Conservation (phyloP, 139 green algal species). For the Spirogloea muscicola region DNA sequence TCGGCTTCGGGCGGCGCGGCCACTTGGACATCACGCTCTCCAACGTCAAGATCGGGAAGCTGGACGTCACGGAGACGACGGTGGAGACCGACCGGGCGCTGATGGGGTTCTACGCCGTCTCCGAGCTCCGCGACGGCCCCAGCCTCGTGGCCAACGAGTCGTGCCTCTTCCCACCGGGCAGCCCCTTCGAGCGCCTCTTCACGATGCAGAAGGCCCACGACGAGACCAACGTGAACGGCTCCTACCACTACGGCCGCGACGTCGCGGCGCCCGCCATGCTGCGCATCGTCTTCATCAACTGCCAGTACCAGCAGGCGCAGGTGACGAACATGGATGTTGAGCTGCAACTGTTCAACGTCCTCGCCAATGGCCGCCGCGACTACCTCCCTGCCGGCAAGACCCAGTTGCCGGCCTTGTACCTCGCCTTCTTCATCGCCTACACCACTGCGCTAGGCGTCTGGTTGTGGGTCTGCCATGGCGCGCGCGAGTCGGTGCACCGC, state of each 20-base stretch:
- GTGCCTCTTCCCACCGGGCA: constrained; percentile 59
- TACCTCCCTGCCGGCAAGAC: constrained; percentile 88
- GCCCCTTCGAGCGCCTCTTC: too few species aligned
- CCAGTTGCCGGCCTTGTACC: constrained; percentile 76
- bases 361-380: constrained; percentile 58
- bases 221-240: constrained; percentile 38
- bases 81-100: not conserved
- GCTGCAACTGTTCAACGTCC: constrained; percentile 74
- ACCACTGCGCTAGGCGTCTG: constrained; percentile 58
- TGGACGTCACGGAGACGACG: not conserved
- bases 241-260: constrained; percentile 10
- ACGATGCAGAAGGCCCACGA: constrained; percentile 56
- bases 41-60: constrained; percentile 12
- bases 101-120: constrained; percentile 35
- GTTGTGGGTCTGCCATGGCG: constrained; percentile 52
- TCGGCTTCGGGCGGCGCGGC: constrained; percentile 32
- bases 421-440: constrained; percentile 70
- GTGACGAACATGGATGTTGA: constrained; percentile 57
- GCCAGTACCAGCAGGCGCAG: not conserved
- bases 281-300: too few species aligned
- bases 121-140: too few species aligned
- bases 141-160: constrained; percentile 2
- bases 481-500: constrained; percentile 52
- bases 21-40: constrained; percentile 29
- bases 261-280: too few species aligned